A percentile compares a stretch with the other conserved stretches of the same genome.
These are phyloP conservation scores for Penicillium pancosmium DNA, from an alignment of 495 filamentous ascomycete species.

Conservation along the genomic window DNA sequence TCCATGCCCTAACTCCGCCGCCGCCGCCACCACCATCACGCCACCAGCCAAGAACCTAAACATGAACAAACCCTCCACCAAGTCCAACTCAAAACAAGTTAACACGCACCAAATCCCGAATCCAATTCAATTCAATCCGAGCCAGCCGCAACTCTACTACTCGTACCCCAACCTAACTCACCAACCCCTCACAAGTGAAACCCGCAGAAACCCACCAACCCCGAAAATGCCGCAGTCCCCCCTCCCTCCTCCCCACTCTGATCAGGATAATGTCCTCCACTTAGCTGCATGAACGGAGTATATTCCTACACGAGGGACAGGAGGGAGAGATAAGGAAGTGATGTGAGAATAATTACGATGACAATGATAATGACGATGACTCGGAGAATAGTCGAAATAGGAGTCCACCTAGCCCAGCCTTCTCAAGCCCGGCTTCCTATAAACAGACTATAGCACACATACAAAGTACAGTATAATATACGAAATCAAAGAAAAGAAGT, in stretches of 20 bases:
- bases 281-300: background rate
- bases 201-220: slow-evolving; percentile 7
- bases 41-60: background rate
- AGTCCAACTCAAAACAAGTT: background rate
- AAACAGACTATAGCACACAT: too few relatives aligned
- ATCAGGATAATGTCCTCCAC: background rate
- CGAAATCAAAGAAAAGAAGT: background rate
- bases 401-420: too few relatives aligned
- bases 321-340: too few relatives aligned
- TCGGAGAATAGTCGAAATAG: too few relatives aligned
- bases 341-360: too few relatives aligned
- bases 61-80: too few relatives aligned
- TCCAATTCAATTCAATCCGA: background rate
- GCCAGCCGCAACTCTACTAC: background rate
- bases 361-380: too few relatives aligned
- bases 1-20: background rate
- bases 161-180: background rate
- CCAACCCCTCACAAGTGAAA: slow-evolving; percentile 2
- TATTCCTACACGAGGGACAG: background rate
- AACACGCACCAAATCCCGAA: background rate
- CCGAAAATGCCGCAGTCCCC: slow-evolving; percentile 5
- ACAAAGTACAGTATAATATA: too few relatives aligned
- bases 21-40: background rate
- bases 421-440: too few relatives aligned
- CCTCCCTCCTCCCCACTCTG: background rate